Base-by-base conservation (phyloP, 2,329 filamentous ascomycete genomes). In the Plenodomus biglobosus region DNA sequence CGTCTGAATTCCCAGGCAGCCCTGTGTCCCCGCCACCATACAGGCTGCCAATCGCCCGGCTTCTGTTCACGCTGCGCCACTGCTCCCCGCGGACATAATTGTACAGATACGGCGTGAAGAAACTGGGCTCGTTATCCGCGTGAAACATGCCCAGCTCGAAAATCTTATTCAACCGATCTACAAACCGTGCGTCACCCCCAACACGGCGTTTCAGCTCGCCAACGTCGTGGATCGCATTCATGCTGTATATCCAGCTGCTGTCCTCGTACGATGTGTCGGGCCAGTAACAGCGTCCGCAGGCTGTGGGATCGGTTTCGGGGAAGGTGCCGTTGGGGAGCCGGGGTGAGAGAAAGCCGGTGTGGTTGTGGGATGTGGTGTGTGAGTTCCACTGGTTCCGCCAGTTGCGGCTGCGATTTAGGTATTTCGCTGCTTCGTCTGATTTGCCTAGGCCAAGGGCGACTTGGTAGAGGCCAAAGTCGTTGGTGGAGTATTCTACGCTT, bases 381-480 rank as follows among this genome's bases (percentile, higher is more conserved):
- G 78, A 64, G 63, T 88, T 85, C 85, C 85, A 90, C 55, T 88
- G 85, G 61, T 87, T 88, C 15, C 83, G 78, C 86, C 86, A 90
- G 59, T 87, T 85, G 8, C 79, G 76, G 0, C 84, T 86, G 8
- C 85, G 80, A 38, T 78, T 73, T 20, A 87, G 74, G 56, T 88
- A 89, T 44, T 77, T 84, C 2, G 70, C 52, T 3, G 81, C 79
- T 36, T 85, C 81, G 1, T 71, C 69, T 0, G 59, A 47, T 39
- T 79, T 78, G 0, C 84, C 85, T 1, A 61, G 68, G 2, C 22
- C 22, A 10, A 24, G 22, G 22, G 86, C 86, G 10, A 90, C 82
- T 62, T 85, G 82, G 50, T 83, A 80, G 2, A 90, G 71, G 0
- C 76, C 78, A 56, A 88, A 90, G 65, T 90, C 86, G 61, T 90